Evolutionary conservation across 2,329 filamentous ascomycete genomes (phyloP).

Genomic region (Geosmithia morbida): DNA sequence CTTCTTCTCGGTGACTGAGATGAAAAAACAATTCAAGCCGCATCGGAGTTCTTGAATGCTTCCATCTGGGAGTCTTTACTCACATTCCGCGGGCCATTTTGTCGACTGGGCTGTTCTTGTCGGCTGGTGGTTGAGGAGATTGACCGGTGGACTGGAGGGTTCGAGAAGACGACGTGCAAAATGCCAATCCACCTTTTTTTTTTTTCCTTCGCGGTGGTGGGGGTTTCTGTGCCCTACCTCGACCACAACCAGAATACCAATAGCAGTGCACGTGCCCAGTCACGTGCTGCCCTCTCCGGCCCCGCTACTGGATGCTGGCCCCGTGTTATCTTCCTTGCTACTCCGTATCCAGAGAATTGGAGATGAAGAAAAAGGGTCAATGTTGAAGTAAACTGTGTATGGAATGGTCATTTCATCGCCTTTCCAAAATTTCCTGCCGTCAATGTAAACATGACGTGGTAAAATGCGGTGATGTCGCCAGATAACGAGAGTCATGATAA

Average conservation of each 20-base stretch:
- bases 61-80: conserved; percentile 15
- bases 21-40: neutral
- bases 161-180: conserved; percentile 11
- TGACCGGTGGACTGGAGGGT: conserved; percentile 9
- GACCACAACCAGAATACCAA: neutral
- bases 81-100: conserved; percentile 48
- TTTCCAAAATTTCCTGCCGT: too few relatives aligned
- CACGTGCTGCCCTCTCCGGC: conserved; percentile 1
- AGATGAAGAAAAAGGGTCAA: too few relatives aligned
- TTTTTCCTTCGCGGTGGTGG: conserved; percentile 11
- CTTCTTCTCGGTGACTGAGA: too few relatives aligned
- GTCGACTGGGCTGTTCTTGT: conserved; percentile 10
- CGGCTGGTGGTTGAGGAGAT: conserved; percentile 15
- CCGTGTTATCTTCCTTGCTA: too few relatives aligned
- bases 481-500: too few relatives aligned
- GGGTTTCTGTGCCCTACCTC: conserved; percentile 20
- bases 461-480: too few relatives aligned
- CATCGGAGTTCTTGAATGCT: neutral
- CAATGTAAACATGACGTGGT: too few relatives aligned
- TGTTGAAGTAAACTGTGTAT: too few relatives aligned
- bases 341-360: too few relatives aligned
- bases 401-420: too few relatives aligned
- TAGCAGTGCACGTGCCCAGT: conserved; percentile 2
- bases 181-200: conserved; percentile 16
- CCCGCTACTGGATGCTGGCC: neutral